Evolutionary conservation across 371 early-diverging fungal species (phyloP).

Genomic region (Syncephalastrum contaminatum): DNA sequence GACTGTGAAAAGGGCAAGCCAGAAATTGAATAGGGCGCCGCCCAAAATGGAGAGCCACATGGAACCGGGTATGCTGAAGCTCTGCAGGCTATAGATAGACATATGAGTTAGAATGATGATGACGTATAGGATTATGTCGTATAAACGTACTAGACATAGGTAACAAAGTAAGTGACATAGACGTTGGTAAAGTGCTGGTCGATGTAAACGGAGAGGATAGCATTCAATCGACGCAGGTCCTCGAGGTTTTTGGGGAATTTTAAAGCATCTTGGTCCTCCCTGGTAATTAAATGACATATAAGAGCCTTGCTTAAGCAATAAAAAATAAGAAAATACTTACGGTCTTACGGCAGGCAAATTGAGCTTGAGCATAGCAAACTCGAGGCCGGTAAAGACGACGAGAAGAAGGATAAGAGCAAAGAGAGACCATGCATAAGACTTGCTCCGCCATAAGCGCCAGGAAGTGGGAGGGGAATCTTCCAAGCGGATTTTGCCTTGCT

Average conservation of each 20-base stretch:
- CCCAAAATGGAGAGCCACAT: conserved; percentile 69
- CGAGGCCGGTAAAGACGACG: conserved; percentile 28
- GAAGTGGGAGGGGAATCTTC: conserved; percentile 1
- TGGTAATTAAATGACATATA: conserved; percentile 15
- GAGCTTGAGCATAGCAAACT: conserved; percentile 31
- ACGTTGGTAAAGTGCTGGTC: conserved; percentile 58
- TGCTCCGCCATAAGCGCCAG: conserved; percentile 38
- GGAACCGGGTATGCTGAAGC: conserved; percentile 68
- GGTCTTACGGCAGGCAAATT: conserved; percentile 39
- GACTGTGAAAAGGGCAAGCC: conserved; percentile 56
- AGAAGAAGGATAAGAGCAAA: conserved; percentile 30
- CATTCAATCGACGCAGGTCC: conserved; percentile 54
- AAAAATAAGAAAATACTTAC: conserved; percentile 23
- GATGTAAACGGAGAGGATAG: conserved; percentile 56
- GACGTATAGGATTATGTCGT: background rate
- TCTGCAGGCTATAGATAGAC: conserved; percentile 48
- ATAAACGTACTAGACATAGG: conserved; percentile 60
- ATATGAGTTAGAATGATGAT: background rate
- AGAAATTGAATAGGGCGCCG: conserved; percentile 61
- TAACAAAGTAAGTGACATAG: conserved; percentile 48
- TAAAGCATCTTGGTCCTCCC: conserved; percentile 52
- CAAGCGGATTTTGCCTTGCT: too few relatives aligned
- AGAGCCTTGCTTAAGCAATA: background rate
- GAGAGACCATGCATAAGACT: conserved; percentile 43
- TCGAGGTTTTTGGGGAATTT: conserved; percentile 59